phyloP scores from a whole-genome alignment of 164 flowering plant species.

The Taxillus chinensis region DNA sequence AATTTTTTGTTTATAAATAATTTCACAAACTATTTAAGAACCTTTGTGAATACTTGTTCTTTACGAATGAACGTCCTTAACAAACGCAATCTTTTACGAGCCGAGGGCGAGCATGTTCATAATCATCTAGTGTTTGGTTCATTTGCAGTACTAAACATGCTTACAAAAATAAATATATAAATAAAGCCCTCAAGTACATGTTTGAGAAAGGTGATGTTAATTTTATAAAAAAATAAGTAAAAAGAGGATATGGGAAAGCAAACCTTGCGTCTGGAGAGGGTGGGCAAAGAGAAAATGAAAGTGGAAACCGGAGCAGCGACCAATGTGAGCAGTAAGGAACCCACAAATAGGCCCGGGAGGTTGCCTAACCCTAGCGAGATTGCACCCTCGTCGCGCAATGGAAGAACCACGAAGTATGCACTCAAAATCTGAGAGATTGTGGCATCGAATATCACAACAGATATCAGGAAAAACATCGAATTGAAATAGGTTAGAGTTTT shows the following conservation, averaged over 20 bases:
- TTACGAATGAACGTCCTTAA: too few species aligned
- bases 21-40: too few species aligned
- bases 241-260: not conserved
- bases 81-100: too few species aligned
- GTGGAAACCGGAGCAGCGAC: constrained; percentile 87
- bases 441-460: not conserved
- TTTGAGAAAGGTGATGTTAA: too few species aligned
- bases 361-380: constrained; percentile 77
- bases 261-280: constrained; percentile 83
- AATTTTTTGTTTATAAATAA: too few species aligned
- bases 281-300: constrained; percentile 73
- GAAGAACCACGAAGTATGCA: constrained; percentile 87
- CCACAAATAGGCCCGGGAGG: constrained; percentile 75
- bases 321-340: constrained; percentile 72
- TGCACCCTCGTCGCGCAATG: constrained; percentile 95
- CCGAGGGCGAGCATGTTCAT: too few species aligned
- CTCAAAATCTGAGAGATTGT: constrained; percentile 56
- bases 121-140: too few species aligned
- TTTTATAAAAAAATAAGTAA: too few species aligned
- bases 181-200: too few species aligned
- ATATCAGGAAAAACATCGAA: not conserved
- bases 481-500: not conserved
- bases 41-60: too few species aligned
- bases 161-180: too few species aligned
- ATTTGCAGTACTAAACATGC: too few species aligned